Evolutionary conservation across 164 flowering plant species (phyloP), one percentile per base, ranked within the genome.

Genomic region (Annona squamosa): DNA sequence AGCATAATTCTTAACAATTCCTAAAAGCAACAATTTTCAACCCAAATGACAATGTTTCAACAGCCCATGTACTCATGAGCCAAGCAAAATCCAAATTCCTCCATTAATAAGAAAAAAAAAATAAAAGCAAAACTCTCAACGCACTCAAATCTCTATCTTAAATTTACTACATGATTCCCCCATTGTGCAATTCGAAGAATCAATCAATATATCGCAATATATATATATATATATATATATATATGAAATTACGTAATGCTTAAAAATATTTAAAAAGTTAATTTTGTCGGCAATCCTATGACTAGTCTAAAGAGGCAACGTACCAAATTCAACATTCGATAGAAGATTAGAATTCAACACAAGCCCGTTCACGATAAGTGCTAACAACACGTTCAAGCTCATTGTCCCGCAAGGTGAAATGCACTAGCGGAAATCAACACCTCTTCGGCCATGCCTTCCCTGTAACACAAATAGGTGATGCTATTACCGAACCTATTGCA

Each of bases 301-400:
- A 62, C 64, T 69, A 52, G 82, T 79, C n/a, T 74, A 61, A 12
- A 84, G 43, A 41, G 77, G 80, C 63, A 84, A 63, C 61, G 66
- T 74, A 67, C 85, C 85, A 26, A 80, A 48, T 9, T 77, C 6
- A 16, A 82, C 74, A 72, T 84, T 85, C 17, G 84, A 72, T 47
- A 76, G 74, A 13, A 73, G 48, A 6, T 72, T 17, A 4, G 80
- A 74, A 44, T 76, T 62, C 16, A 80, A 74, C 17, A 84, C 73
- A 62, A 84, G 69, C 18, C 79, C 79, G 69, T 92, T 91, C 17
- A 97, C 98, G 85, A 91, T 69, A 2, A 92, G 1, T 0, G 87
- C 81, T 46, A 91, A 81, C 1, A 88, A 80, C 45, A 84, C 4
- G 72, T 86, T 83, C 83, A 91, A 72, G 1, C 71, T 69, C 13